Conservation (phyloP, 495 filamentous ascomycete genomes). For the Amphirosellinia nigrospora region DNA sequence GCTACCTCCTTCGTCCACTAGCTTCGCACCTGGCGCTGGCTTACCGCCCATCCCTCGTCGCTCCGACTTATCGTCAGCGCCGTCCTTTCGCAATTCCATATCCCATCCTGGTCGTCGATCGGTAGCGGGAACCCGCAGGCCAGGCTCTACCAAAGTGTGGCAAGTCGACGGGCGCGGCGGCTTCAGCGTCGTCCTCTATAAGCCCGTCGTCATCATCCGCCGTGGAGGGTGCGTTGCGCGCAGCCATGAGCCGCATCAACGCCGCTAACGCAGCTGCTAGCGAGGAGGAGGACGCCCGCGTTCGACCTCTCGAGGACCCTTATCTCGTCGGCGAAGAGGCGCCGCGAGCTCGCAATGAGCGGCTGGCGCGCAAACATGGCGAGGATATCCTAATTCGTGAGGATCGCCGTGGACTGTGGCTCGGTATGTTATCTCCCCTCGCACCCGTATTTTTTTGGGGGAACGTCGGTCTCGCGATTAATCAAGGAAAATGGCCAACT, state of each 20-base stretch:
- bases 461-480: no score
- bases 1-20: constrained; percentile 34
- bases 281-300: constrained; percentile 29
- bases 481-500: neutral
- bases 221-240: constrained; percentile 36
- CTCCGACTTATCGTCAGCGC: constrained; percentile 29
- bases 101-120: constrained; percentile 51
- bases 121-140: constrained; percentile 50
- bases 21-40: constrained; percentile 38
- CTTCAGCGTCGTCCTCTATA: constrained; percentile 6
- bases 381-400: constrained; percentile 52
- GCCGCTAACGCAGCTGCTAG: constrained; percentile 25
- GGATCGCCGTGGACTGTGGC: constrained; percentile 56
- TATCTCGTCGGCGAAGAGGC: constrained; percentile 60
- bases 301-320: constrained; percentile 59
- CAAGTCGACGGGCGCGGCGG: constrained; percentile 52
- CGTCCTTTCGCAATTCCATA: constrained; percentile 49
- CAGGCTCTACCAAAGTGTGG: constrained; percentile 56
- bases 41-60: constrained; percentile 48
- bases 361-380: constrained; percentile 52
- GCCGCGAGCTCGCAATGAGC: constrained; percentile 49
- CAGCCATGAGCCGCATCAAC: constrained; percentile 32
- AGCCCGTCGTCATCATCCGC: constrained; percentile 17
- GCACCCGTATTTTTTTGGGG: no score
- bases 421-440: constrained; percentile 40